Evolutionary conservation across 345 rosid genomes (phyloP), one percentile per base, ranked within the genome.

Genomic region (Raphanus raphanistrum): DNA sequence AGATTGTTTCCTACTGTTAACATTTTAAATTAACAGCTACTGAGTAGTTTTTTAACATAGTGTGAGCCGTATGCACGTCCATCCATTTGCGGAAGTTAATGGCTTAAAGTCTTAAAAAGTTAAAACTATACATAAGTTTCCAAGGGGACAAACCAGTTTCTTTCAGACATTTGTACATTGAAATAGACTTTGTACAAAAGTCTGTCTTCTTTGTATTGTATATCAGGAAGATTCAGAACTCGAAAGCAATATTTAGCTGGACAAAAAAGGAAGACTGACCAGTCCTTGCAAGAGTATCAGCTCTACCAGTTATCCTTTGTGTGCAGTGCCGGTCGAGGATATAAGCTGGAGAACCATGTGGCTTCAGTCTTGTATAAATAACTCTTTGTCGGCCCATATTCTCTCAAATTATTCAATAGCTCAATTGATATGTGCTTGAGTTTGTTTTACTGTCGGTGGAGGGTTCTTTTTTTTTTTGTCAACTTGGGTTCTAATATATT

Each of bases 181-280:
- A 12, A 60, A 28, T 60, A 12, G 13, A 27, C 8, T 10, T 26
- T 13, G 65, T 15, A 50, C 21, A 15, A 7, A 52, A 52, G 11
- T 52, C 9, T 52, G 25, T 52, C 58, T 15, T 52, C 36, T 28
- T 13, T 26, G 33, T 27, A 25, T 27, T 12, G 64, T 27, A 27
- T 12, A 28, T 28, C 36, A 29, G n/a, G 43, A 66, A 41, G 41
- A 38, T 72, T 92, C 87, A 94, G 84, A 92, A 89, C 79, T 94
- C 97, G n/a, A 94, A 81, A 17, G 91, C 85, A 15, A 88, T 87
- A 77, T 92, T 92, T 76, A 90, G 82, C 85, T 89, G 97, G 65
- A 94, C 82, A 25, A 95, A 87, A 73, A 86, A 86, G 10, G 95
- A 89, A 43, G 98, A 92, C 52, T 84, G 84, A 31, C 92, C 89